Evolutionary conservation across 148 eudicot species (phyloP), one percentile per base, ranked within the genome.

Genomic region (Cornus controversa): DNA sequence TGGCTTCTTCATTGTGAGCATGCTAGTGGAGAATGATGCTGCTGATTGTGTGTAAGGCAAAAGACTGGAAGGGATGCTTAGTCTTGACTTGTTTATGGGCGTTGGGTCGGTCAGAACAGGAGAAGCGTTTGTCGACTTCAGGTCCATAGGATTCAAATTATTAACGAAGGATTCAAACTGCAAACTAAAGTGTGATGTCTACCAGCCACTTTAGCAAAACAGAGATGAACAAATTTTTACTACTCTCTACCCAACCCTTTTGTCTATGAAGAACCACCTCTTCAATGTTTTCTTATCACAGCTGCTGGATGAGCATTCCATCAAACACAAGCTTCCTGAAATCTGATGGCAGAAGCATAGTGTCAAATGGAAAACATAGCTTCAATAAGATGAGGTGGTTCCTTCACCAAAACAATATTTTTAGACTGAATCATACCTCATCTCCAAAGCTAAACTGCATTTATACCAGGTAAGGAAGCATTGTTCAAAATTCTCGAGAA

Each of bases 191-290:
- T 15, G 11, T 70, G 22, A 23, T 23, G 68, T 20, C 27, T n/a
- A 76, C 67, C 29, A 9, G 25, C 65, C 26, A n/a, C 70, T 65
- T 20, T 37, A 57, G 0, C 8, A 66, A 57, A 45, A 40, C 50
- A 75, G 10, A 45, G 28, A 24, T n/a, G 6, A 40, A 40, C 10
- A 40, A 40, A 40, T 9, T 40, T 40, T 40, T 40, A 40, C 7
- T 40, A 40, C 45, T 31, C 34, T 31, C 80, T 81, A 93, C 72
- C 98, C 98, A 63, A 93, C 98, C 78, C 87, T 87, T 75, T 91
- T 94, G 80, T 94, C 96, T 34, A 94, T 89, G 81, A 92, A 94
- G 81, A 94, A 94, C 94, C 96, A 92, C 94, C 86, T 86, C 78
- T 92, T 94, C 45, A 92, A 80, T 67, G 94, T 90, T 75, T 86